Evolutionary conservation across 169 alveolate species (phyloP).

Genomic region (Haemoproteus tartakovskyi): DNA sequence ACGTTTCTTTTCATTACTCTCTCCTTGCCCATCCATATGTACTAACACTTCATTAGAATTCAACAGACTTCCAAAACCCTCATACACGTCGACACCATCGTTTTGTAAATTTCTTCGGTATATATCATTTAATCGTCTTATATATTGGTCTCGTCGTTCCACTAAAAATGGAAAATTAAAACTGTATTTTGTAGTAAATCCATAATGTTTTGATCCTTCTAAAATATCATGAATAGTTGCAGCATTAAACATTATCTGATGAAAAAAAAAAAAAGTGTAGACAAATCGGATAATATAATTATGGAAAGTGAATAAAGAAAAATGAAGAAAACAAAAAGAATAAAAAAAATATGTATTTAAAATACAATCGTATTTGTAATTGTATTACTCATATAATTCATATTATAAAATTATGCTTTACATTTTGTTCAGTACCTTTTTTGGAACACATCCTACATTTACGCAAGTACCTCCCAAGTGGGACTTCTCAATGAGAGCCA

Average conservation of each 20-base stretch:
- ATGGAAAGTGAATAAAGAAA: background rate
- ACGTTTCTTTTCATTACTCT: too few relatives aligned
- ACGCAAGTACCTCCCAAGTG: conserved; percentile 93
- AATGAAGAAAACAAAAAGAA: background rate
- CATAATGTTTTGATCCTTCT: conserved; percentile 74
- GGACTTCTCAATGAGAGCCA: conserved; percentile 83
- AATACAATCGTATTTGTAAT: too few relatives aligned
- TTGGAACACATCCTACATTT: conserved; percentile 95
- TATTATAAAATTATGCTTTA: too few relatives aligned
- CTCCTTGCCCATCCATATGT: too few relatives aligned
- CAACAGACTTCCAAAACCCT: conserved; percentile 37
- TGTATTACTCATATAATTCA: too few relatives aligned
- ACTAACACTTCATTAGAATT: conserved; percentile 20
- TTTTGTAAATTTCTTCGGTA: conserved; percentile 75
- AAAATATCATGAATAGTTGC: conserved; percentile 78
- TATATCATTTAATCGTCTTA: conserved; percentile 79
- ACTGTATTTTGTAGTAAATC: conserved; percentile 62
- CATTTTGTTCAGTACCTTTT: conserved; percentile 85
- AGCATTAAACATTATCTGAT: conserved; percentile 83
- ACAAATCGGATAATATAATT: background rate
- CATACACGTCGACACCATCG: conserved; percentile 74
- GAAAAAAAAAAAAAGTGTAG: background rate
- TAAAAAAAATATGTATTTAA: background rate
- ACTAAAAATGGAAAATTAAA: conserved; percentile 36
- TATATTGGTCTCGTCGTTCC: conserved; percentile 79